Base-by-base conservation (phyloP, 169 alveolate species). In the Plasmodium malariae region DNA sequence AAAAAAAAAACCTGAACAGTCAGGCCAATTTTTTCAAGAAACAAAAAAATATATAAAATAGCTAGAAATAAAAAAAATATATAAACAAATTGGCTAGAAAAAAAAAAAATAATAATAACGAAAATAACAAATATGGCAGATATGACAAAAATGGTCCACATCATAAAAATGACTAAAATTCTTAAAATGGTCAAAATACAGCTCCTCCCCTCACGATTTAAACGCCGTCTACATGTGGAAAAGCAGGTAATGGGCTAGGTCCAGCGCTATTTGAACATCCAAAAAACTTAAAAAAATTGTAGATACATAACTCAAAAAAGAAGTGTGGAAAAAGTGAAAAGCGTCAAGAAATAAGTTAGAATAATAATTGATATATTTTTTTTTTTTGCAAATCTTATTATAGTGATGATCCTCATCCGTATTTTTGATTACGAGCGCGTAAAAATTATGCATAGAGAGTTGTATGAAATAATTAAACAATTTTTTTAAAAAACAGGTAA, bases 401-500 rank as follows among this genome's bases (percentile, higher is more conserved):
- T n/a, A n/a, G n/a, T n/a, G n/a, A n/a, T n/a, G 37, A 30, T 45
- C 12, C 17, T 55, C 5, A 0, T 19, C 34, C 32, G 30, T 43
- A 9, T 54, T n/a, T 32, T 21, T 49, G 19, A 71, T n/a, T 49
- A 60, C 37, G 28, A 32, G 14, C 11, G 32, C 43, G 19, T 34
- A 45, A 60, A 76, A 62, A 54, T 59, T 24, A 11, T 62, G 89
- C 5, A 76, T 60, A 12, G 34, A 45, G 17, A 76, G 21, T 1
- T 54, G 21, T 32, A 59, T 21, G 45, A 76, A 76, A 67, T 76
- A 76, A 21, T n/a, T n/a, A 55, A 62, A 76, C n/a, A 76, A 19
- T 49, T 76, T 76, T 37, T 76, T 76, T 36, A 62, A 26, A 45
- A 76, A 76, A 17, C 78, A 76, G 0, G 62, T 54, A 51, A 76